Base-by-base conservation (phyloP, 192 early-diverging fungal species). In the Ambispora gerdemannii region DNA sequence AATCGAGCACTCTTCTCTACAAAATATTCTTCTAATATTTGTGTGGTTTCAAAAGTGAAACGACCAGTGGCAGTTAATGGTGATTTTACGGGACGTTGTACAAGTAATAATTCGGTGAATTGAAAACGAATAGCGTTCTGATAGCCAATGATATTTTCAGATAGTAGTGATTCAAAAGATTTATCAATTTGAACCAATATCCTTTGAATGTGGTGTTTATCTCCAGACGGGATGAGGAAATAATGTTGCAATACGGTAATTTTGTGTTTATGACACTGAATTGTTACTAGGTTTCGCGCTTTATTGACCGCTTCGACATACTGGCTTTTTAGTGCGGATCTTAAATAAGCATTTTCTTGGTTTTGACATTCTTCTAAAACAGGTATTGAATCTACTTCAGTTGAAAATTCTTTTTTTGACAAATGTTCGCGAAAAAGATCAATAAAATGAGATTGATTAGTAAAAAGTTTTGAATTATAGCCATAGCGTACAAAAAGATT, bases 21-120 rank as follows among this genome's bases (percentile, higher is more conserved):
- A 67, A 27, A 67, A n/a, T 50, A 67, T 20, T 10, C n/a, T 55
- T 67, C 65, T 20, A 67, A 31, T 27, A 67, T 55, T 51, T 66
- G 64, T 2, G 13, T 66, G 20, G 24, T 66, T n/a, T 25, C 20
- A 4, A 31, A 20, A n/a, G 6, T 50, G 28, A 66, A 66, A n/a
- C 64, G 64, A 2, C 20, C 27, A 7, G 53, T 10, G 38, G 38
- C 38, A 10, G 38, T 43, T 6, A 13, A 20, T 27, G 53, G 27
- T 7, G 20, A 13, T 27, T 4, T 56, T 27, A 56, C 4, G 20
- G 53, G 53, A 13, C 33, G 2, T 50, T 49, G 15, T 22, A 50
- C 19, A 30, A 3, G 27, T 19, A 38, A 35, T 1, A 50, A 51
- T 66, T 66, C 43, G 15, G 4, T 2, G 2, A 66, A 30, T 51